Evolutionary conservation across 2,329 filamentous ascomycete species (phyloP).

Genomic region (Stenocarpella maydis): DNA sequence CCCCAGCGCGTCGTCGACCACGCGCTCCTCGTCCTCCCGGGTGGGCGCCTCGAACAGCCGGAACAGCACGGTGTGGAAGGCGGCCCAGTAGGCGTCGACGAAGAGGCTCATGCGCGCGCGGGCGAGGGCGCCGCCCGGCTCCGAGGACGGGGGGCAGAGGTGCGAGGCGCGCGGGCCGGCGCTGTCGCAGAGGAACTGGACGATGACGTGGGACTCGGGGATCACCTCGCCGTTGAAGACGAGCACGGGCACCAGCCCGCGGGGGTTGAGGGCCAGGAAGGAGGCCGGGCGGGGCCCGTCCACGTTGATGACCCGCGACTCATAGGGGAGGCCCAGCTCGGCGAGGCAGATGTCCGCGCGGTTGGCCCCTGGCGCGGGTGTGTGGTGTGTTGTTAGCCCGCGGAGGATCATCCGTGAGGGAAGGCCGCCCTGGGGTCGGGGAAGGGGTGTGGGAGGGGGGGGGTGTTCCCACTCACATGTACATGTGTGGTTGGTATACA

Average conservation of each 20-base stretch:
- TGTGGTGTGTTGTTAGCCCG: neutral
- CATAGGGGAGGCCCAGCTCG: conserved; percentile 69
- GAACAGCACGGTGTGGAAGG: conserved; percentile 58
- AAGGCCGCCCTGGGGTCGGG: neutral
- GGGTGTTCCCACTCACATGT: conserved; percentile 64
- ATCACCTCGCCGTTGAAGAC: conserved; percentile 72
- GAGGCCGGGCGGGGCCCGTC: conserved; percentile 69
- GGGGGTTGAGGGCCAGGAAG: conserved; percentile 78
- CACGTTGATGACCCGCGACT: conserved; percentile 76
- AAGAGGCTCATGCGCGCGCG: conserved; percentile 75
- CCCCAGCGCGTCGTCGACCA: conserved; percentile 58
- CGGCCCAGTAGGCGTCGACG: conserved; percentile 71
- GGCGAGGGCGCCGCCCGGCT: conserved; percentile 60
- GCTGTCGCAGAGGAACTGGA: conserved; percentile 72
- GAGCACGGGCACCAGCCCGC: conserved; percentile 75
- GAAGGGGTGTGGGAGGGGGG: too few relatives aligned
- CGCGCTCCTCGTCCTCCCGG: conserved; percentile 56
- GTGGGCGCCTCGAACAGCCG: conserved; percentile 51
- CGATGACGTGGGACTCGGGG: conserved; percentile 73
- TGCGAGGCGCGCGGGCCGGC: conserved; percentile 73
- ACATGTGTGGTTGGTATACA: conserved; percentile 74
- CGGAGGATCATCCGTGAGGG: neutral
- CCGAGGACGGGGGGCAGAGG: conserved; percentile 62
- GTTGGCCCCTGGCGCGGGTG: conserved; percentile 61
- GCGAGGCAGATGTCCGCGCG: conserved; percentile 73